These are phyloP conservation scores for Fusarium pseudoanthophilum DNA, from an alignment of 2,329 filamentous ascomycete species.

Conservation along the genomic window DNA sequence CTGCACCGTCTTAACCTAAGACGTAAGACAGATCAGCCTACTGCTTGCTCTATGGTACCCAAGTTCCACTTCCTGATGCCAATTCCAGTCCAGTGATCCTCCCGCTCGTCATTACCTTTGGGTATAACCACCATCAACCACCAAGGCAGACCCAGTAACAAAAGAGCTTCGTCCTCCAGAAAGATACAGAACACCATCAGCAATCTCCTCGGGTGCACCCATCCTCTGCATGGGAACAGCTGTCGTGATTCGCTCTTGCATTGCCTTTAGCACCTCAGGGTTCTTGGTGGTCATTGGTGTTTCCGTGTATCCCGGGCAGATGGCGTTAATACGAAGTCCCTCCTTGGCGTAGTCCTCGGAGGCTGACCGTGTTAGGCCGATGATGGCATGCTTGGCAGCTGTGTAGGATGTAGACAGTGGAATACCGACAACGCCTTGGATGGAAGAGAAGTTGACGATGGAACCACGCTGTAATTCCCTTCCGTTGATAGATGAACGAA, in stretches of 20 bases:
- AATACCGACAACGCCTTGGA: slow-evolving; percentile 32
- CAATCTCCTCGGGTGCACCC: slow-evolving; percentile 45
- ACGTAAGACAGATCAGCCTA: background rate
- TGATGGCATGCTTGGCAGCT: slow-evolving; percentile 32
- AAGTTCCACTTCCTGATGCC: too few species aligned
- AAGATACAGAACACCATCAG: slow-evolving; percentile 45
- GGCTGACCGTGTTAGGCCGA: slow-evolving; percentile 45
- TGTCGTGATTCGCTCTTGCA: slow-evolving; percentile 33
- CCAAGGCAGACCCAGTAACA: slow-evolving; percentile 33
- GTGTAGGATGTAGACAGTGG: slow-evolving; percentile 34
- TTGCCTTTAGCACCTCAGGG: slow-evolving; percentile 43
- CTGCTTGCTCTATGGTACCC: background rate
- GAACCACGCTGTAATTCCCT: slow-evolving; percentile 28
- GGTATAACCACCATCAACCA: slow-evolving; percentile 35
- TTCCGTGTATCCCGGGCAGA: slow-evolving; percentile 48
- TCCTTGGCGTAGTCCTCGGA: slow-evolving; percentile 55
- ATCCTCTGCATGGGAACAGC: slow-evolving; percentile 46
- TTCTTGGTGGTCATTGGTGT: slow-evolving; percentile 46
- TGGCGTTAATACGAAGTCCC: slow-evolving; percentile 53
- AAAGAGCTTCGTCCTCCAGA: slow-evolving; percentile 38
- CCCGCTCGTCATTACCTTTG: slow-evolving; percentile 9
- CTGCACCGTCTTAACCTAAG: background rate
- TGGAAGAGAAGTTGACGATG: slow-evolving; percentile 35
- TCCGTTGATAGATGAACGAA: slow-evolving; percentile 49
- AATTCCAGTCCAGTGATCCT: too few species aligned